These are phyloP conservation scores for Macrotyloma uniflorum DNA, from an alignment of 306 rosid species.

Conservation along the genomic window DNA sequence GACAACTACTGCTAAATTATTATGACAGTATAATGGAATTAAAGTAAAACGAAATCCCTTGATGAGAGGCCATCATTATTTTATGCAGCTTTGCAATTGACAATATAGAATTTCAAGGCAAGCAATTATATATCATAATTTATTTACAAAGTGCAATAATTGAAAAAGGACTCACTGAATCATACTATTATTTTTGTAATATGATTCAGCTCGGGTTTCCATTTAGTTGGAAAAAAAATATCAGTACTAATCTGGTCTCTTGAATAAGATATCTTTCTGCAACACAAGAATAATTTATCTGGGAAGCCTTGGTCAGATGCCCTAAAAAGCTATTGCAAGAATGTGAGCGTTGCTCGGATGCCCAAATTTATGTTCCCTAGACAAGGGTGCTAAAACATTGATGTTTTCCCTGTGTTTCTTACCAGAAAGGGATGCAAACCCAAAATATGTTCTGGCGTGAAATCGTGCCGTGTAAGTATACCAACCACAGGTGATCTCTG, in stretches of 20 bases:
- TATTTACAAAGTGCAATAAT: slow-evolving; percentile 6
- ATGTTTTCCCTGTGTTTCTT: slow-evolving; percentile 72
- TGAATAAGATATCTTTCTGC: slow-evolving; percentile 28
- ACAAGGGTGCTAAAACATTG: slow-evolving; percentile 54
- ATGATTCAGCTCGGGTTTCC: slow-evolving; percentile 32
- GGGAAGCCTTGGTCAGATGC: slow-evolving; percentile 27
- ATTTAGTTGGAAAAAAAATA: neutral
- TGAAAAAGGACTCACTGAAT: neutral
- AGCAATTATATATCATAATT: neutral
- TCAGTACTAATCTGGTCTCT: neutral
- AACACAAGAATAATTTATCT: slow-evolving; percentile 16
- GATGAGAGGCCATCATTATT: neutral
- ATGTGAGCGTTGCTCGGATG: neutral
- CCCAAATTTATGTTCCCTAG: slow-evolving; percentile 30
- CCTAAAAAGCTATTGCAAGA: slow-evolving; percentile 6
- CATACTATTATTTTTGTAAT: neutral
- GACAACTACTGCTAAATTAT: neutral
- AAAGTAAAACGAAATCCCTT: neutral
- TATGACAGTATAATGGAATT: neutral
- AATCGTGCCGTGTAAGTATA: slow-evolving; percentile 86
- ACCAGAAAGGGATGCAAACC: slow-evolving; percentile 72
- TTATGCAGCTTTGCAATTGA: neutral
- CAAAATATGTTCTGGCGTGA: slow-evolving; percentile 83
- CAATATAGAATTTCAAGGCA: neutral
- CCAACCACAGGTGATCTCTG: slow-evolving; percentile 90